Base-by-base conservation (phyloP, 2,329 filamentous ascomycete genomes). In the Trichoderma sp. region DNA sequence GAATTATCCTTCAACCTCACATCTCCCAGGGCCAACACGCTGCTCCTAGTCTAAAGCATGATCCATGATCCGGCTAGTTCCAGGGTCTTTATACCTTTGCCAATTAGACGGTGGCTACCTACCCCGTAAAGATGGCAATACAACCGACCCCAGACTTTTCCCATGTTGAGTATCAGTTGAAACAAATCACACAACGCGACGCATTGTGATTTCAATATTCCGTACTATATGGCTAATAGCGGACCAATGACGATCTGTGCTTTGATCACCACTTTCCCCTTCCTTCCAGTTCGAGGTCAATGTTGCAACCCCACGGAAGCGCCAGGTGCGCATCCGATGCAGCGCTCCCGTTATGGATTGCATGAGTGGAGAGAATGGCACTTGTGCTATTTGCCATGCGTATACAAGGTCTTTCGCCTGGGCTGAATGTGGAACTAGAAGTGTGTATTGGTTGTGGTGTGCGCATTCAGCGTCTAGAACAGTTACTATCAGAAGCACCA, bases 221-320 rank as follows among this genome's bases (percentile, higher is more conserved):
- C 47, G 66, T 62, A 14, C 30, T 5, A 21, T 53, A 11, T 47
- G 60, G 57, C 39, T 30, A 43, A 62, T 70, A 24, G 39, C 32
- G 26, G 34, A 39, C 67, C 67, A 61, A 51, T 53, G 18, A 21
- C 57, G 2, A 62, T 39, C 39, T 53, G 39, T 61, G 67, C 67
- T 53, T 62, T 53, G 12, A 21, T 26, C 57, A 24, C 39, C 57
- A 36, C 30, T 39, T 39, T 21, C 32, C 51, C 51, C 51, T 34
- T 67, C 21, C 32, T 11, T 32, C 21, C 30, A 30, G 14, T 14
- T 11, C 34, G n/a, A 36, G n/a, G 56, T 11, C 34, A 47, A 36
- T 62, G 28, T 24, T 70, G 67, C 21, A 53, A 62, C 67, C 67
- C 43, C 67, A 62, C 67, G 67, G 67, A 70, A 62, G 68, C 60